Conservation (phyloP, 1,284 basidiomycete genomes). For the Xerocomus amazonicus region DNA sequence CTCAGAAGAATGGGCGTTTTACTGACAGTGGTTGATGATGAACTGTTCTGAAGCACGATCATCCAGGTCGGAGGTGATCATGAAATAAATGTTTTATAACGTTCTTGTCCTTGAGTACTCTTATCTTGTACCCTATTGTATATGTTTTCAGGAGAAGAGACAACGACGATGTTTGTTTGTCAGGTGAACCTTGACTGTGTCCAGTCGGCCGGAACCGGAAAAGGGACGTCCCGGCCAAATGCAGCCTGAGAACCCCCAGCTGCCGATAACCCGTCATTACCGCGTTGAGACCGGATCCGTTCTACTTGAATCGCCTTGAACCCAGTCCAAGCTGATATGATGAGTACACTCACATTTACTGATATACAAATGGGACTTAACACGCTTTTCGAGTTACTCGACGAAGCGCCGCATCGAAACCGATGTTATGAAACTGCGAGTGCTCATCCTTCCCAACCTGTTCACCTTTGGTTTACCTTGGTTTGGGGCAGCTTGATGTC, state of each 20-base stretch:
- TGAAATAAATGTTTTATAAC: conserved; percentile 5
- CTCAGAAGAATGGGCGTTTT: conserved; percentile 70
- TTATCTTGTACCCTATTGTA: conserved; percentile 23
- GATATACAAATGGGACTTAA: conserved; percentile 15
- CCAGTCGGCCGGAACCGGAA: conserved; percentile 14
- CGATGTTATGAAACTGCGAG: conserved; percentile 98
- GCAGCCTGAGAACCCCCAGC: conserved; percentile 7
- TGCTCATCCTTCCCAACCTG: conserved; percentile 14
- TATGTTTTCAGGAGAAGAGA: neutral
- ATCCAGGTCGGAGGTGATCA: conserved; percentile 2
- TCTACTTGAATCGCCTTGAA: conserved; percentile 9
- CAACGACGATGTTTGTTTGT: too few species aligned
- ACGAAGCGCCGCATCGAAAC: conserved; percentile 96
- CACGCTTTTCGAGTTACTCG: conserved; percentile 25
- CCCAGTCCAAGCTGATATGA: conserved; percentile 33
- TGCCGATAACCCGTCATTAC: conserved; percentile 18
- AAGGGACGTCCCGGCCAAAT: conserved; percentile 18
- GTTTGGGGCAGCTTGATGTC: conserved; percentile 79
- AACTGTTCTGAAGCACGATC: conserved; percentile 2
- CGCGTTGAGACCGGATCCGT: conserved; percentile 1
- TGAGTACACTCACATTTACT: conserved; percentile 30
- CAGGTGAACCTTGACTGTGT: neutral
- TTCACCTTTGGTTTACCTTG: conserved; percentile 10
- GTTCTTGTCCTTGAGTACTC: conserved; percentile 10
- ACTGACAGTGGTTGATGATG: conserved; percentile 30